Evolutionary conservation across 1,139 yeast genomes (phyloP).

Genomic region (Groenewaldozyma auringiensis): DNA sequence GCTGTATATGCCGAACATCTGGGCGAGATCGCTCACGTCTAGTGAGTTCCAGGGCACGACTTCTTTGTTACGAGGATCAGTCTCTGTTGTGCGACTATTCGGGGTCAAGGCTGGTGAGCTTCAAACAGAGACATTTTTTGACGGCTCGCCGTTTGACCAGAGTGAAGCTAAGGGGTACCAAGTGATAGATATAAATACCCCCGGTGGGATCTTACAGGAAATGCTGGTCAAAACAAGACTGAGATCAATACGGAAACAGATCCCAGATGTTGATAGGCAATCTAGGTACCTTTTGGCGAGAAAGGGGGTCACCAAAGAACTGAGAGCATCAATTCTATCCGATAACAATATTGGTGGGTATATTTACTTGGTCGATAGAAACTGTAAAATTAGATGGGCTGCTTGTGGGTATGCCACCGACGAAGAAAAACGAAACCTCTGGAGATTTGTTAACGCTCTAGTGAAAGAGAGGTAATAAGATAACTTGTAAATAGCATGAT

Average conservation of each 20-base stretch:
- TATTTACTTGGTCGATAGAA: conserved; percentile 64
- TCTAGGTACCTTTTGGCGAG: conserved; percentile 57
- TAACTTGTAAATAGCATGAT: not conserved
- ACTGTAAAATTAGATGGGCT: conserved; percentile 82
- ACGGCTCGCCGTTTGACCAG: conserved; percentile 25
- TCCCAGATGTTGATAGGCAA: conserved; percentile 39
- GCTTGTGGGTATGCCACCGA: conserved; percentile 73
- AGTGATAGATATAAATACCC: conserved; percentile 64
- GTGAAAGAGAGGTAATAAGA: no score
- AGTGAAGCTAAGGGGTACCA: conserved; percentile 41
- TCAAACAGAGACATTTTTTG: conserved; percentile 56
- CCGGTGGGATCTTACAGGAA: conserved; percentile 65
- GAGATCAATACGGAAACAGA: conserved; percentile 39
- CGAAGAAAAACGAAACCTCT: conserved; percentile 52
- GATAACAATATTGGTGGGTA: conserved; percentile 81
- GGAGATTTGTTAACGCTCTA: conserved; percentile 49
- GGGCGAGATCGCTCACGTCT: conserved; percentile 47
- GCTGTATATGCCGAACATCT: conserved; percentile 76
- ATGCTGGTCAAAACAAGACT: conserved; percentile 45
- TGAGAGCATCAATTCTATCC: conserved; percentile 55
- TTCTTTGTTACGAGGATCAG: conserved; percentile 42
- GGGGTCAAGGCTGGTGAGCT: conserved; percentile 68
- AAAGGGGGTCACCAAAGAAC: conserved; percentile 49
- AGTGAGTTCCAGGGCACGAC: conserved; percentile 39
- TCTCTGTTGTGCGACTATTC: conserved; percentile 57